Base-by-base conservation (phyloP, 495 filamentous ascomycete genomes). In the Aspergillus homomorphus region DNA sequence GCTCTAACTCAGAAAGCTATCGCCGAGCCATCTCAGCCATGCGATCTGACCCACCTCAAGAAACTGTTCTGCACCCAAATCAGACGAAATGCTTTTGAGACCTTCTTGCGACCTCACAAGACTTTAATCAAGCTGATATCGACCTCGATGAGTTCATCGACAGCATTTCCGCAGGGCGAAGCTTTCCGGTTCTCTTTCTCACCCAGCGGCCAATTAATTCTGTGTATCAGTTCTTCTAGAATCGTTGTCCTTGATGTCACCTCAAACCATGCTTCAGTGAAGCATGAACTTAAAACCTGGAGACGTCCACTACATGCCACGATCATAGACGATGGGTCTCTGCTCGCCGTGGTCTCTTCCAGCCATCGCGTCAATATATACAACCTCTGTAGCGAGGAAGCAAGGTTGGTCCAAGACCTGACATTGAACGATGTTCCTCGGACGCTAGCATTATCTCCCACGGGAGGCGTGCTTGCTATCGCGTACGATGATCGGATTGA, bases 401-500 rank as follows among this genome's bases (percentile, higher is more conserved):
- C 85, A 6, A 84, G 83, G 51, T 82, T 87, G 59, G 78, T 85
- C 1, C 86, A 85, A 60, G 82, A 82, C n/a, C 77, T 95, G 30
- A 80, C 86, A 7, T 71, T 94, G 49, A 88, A 95, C 63, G 83
- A 93, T 73, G 77, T 80, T 54, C 89, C 91, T 61, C 82, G 88
- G 57, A 83, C 88, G 43, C 87, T 96, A 59, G 84, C 87, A 8
- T 76, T 96, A 22, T 92, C 90, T 1, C 91, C 91, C 1, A 87
- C 85, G 50, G 91, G 90, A 20, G 81, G 84, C 45, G 89, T 96
- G 19, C 76, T 96, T 57, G 92, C 91, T 21, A 86, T 91, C n/a
- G 90, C 90, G 12, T 96, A 90, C 74, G 84, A 89, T 62, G 88
- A 89, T 28, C 89, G 88, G 15, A 91, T 96, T 58, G 92, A 96